Evolutionary conservation across 345 rosid species (phyloP).

Genomic region (Bruguiera sexangula): DNA sequence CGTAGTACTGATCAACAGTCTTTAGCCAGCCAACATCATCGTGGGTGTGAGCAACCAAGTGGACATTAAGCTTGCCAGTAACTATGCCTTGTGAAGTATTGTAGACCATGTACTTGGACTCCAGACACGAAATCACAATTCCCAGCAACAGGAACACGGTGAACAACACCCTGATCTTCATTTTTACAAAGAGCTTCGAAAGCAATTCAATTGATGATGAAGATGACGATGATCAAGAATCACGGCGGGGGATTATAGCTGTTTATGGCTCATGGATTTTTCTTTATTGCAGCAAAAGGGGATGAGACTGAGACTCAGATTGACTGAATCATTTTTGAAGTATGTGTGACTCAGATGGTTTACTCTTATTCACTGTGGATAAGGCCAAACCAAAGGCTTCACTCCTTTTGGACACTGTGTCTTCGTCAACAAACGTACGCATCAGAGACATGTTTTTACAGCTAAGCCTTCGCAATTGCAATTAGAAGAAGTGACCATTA

Average conservation of each 20-base stretch:
- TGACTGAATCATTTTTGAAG: background rate
- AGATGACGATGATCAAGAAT: too few species aligned
- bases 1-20: slow-evolving; percentile 97
- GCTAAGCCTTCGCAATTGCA: too few species aligned
- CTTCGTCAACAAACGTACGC: too few species aligned
- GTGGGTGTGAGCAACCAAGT: slow-evolving; percentile 89
- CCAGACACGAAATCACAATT: slow-evolving; percentile 30
- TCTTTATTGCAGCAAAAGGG: background rate
- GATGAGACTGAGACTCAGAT: background rate
- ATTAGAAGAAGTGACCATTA: too few species aligned
- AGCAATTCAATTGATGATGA: too few species aligned
- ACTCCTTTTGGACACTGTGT: too few species aligned
- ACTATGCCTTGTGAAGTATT: slow-evolving; percentile 79
- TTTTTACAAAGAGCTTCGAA: background rate
- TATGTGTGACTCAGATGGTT: too few species aligned
- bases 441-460: too few species aligned
- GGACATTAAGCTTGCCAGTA: slow-evolving; percentile 83
- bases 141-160: background rate
- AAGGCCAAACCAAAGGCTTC: too few species aligned
- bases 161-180: slow-evolving; percentile 7
- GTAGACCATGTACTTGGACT: slow-evolving; percentile 69
- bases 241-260: background rate
- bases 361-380: too few species aligned
- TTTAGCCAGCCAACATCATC: slow-evolving; percentile 98
- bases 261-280: background rate